Percentiles rank a stretch among this genome's conserved stretches.
phyloP scores from a whole-genome alignment of 257 asterid species.

The Gentiana dahurica region DNA sequence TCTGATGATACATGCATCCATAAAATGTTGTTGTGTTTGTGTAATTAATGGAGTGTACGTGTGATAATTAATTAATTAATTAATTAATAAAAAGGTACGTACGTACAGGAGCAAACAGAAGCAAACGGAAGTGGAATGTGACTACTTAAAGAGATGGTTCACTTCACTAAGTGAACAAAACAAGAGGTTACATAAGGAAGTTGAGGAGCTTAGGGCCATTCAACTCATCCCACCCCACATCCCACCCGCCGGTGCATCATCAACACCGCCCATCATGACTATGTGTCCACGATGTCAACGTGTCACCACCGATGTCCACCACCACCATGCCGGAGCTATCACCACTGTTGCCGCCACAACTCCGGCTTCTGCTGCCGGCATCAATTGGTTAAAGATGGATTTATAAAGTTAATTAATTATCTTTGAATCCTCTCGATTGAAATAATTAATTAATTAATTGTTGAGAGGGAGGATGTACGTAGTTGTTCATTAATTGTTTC shows the following conservation, averaged over 20 bases:
- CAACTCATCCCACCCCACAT: slow-evolving; percentile 27
- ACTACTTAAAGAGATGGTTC: slow-evolving; percentile 63
- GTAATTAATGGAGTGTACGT: not conserved
- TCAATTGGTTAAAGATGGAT: too few relatives aligned
- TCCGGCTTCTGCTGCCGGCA: not conserved
- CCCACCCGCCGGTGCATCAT: slow-evolving; percentile 30
- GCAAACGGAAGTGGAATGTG: slow-evolving; percentile 78
- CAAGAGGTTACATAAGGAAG: slow-evolving; percentile 45
- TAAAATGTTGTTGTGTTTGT: not conserved
- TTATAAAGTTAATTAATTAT: too few relatives aligned
- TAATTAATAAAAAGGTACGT: too few relatives aligned
- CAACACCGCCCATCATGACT: slow-evolving; percentile 17
- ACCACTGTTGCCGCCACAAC: slow-evolving; percentile 1
- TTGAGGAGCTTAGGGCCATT: slow-evolving; percentile 50
- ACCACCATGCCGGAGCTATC: slow-evolving; percentile 5
- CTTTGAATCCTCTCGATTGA: too few relatives aligned
- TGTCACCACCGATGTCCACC: slow-evolving; percentile 19
- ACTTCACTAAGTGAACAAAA: slow-evolving; percentile 61
- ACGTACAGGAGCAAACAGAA: slow-evolving; percentile 60
- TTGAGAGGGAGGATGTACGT: too few relatives aligned
- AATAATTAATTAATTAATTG: too few relatives aligned
- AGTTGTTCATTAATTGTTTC: too few relatives aligned
- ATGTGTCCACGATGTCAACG: slow-evolving; percentile 85
- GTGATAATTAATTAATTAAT: not conserved
- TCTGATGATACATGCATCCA: not conserved